Base-by-base conservation (phyloP, 441 rosid genomes). In the Pelargonium australe region DNA sequence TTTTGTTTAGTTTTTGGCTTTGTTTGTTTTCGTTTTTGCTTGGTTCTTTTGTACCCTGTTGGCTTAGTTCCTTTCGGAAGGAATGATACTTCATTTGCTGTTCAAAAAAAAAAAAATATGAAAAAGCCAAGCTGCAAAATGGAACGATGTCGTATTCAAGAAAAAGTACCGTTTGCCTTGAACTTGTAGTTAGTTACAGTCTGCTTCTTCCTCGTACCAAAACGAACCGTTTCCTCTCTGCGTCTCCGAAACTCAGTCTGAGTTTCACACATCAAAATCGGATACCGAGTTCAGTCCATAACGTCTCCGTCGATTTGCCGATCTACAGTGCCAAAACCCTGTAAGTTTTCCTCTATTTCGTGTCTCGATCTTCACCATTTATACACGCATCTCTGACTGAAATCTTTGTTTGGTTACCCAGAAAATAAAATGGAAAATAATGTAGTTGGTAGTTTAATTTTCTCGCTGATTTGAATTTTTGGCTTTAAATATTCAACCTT, bases 211-310 rank as follows among this genome's bases (percentile, higher is more conserved):
- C 13, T 49, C 6, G n/a, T 11, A n/a, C 5, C 11, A 57, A 57
- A 57, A 57, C 62, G 62, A 25, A 57, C 62, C 62, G 62, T 57
- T 57, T 57, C 62, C 11, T 51, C 57, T 12, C 57, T 51, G 7
- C 7, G 12, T 17, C 62, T 57, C 62, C 6, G 6, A 12, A 49
- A 49, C 57, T 49, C 57, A 14, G 14, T 7, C 10, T 17, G 28
- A 16, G 14, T 4, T 1, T 11, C 62, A 7, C 62, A 8, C 47
- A 43, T 14, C 62, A 57, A 17, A 57, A 57, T 57, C 62, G 23
- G 23, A 2, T 7, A 17, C 62, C 17, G 12, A 9, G 62, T 57
- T 57, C 2, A 5, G 9, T 17, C 16, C 7, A 9, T 2, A 57
- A 17, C 23, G 0, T 17, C 23, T 57, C 25, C 20, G 20, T 57